Percentiles rank a stretch among this genome's conserved stretches.
Conservation (phyloP, 73 alveolate genomes). For the Tetrahymena thermophila region DNA sequence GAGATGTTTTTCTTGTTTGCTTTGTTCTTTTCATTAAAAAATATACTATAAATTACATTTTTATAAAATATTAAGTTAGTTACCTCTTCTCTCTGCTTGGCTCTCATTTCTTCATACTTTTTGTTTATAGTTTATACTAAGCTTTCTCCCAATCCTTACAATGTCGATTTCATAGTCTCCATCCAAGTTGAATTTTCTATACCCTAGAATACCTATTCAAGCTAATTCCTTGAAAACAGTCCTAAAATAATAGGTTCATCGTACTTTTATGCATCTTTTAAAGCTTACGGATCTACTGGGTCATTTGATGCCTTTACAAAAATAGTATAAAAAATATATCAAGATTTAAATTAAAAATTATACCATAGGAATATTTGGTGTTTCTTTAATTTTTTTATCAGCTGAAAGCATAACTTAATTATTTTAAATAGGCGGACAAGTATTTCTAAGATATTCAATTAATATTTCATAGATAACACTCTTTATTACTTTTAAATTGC, state of each 20-base stretch:
- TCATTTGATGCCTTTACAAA: not conserved
- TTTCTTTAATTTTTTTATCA: not conserved
- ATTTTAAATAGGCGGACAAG: not conserved
- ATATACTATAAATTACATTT: not conserved
- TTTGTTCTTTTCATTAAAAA: not conserved
- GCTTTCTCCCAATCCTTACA: not conserved
- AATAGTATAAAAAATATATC: not conserved
- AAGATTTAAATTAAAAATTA: not conserved
- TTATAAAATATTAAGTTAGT: not conserved
- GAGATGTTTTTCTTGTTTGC: not conserved
- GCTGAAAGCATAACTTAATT: not conserved
- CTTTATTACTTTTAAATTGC: not conserved
- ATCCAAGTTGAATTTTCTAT: not conserved
- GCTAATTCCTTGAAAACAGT: not conserved
- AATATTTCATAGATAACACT: not conserved
- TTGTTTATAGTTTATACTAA: not conserved
- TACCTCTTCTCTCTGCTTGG: not conserved
- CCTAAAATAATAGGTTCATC: not conserved
- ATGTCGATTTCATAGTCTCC: not conserved
- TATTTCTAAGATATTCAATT: not conserved
- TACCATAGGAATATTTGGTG: not conserved
- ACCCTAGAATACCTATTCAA: not conserved
- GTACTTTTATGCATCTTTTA: not conserved
- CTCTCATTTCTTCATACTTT: not conserved
- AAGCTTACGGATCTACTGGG: not conserved